These are phyloP conservation scores for Casuarina glauca DNA, from an alignment of 306 rosid species.

Conservation along the genomic window DNA sequence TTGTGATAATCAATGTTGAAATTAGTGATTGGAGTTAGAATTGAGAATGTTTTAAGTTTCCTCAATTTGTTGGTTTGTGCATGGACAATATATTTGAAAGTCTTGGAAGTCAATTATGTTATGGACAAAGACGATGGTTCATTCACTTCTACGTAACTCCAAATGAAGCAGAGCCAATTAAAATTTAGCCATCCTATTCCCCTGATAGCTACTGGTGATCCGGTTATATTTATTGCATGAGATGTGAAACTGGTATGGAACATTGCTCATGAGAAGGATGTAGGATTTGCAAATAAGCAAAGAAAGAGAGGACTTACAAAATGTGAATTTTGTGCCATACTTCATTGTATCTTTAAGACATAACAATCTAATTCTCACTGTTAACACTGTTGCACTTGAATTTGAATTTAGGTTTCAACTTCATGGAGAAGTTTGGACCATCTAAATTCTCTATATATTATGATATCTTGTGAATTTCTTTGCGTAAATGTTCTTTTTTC, in stretches of 20 bases:
- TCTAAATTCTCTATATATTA: neutral
- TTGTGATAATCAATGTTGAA: neutral
- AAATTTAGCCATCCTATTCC: too few relatives aligned
- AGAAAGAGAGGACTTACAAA: neutral
- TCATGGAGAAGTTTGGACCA: neutral
- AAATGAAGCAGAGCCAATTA: too few relatives aligned
- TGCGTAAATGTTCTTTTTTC: slow-evolving; percentile 6
- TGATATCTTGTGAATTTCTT: neutral
- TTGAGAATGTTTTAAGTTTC: neutral
- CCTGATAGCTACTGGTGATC: neutral
- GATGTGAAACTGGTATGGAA: neutral
- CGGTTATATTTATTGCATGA: neutral
- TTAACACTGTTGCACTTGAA: neutral
- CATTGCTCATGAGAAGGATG: neutral
- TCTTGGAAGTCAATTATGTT: neutral
- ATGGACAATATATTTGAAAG: neutral
- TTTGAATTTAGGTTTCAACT: neutral
- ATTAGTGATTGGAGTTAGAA: neutral
- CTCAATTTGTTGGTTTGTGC: neutral
- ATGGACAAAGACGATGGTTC: neutral
- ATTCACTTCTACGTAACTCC: too few relatives aligned
- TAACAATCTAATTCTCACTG: neutral
- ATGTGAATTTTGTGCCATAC: neutral
- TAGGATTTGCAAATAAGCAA: neutral
- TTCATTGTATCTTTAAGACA: neutral